Conservation (phyloP, 495 filamentous ascomycete genomes). For the Podospora conica region DNA sequence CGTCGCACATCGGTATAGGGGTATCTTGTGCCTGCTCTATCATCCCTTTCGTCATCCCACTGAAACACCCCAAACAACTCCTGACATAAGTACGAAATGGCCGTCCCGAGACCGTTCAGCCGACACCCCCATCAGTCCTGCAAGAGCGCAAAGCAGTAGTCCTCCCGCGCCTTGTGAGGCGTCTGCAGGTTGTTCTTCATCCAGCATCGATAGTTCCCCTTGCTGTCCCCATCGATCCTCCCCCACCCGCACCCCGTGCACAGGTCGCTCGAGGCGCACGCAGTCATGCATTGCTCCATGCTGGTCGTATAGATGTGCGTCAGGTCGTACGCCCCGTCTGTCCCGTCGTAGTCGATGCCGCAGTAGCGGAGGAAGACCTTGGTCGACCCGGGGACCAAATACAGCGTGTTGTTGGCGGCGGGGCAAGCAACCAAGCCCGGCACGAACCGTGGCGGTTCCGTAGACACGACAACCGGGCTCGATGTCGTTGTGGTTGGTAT, state of each 20-base stretch:
- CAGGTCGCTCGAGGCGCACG: slow-evolving; percentile 33
- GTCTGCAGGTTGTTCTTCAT: slow-evolving; percentile 36
- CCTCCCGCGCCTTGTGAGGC: slow-evolving; percentile 26
- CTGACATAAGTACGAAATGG: neutral
- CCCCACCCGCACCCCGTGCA: slow-evolving; percentile 44
- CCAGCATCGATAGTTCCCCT: slow-evolving; percentile 34
- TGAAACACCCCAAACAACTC: neutral
- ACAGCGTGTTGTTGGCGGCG: slow-evolving; percentile 39
- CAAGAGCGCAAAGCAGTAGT: slow-evolving; percentile 42
- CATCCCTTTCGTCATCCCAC: neutral
- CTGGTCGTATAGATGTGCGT: slow-evolving; percentile 31
- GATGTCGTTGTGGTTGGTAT: slow-evolving; percentile 2
- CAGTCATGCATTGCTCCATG: slow-evolving; percentile 41
- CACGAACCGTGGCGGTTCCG: neutral
- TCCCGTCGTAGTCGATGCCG: slow-evolving; percentile 38
- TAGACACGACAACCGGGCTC: neutral
- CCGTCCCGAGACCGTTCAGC: neutral
- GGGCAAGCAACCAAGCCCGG: slow-evolving; percentile 31
- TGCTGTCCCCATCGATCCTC: slow-evolving; percentile 32
- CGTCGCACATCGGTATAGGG: neutral
- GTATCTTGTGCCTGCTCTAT: neutral
- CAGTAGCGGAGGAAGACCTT: slow-evolving; percentile 41
- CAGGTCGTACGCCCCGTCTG: slow-evolving; percentile 33
- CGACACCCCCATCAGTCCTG: slow-evolving; percentile 4
- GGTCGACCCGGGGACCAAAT: slow-evolving; percentile 35